Base-by-base conservation (phyloP, 768 basidiomycete species). In the Roridomyces roridus region DNA sequence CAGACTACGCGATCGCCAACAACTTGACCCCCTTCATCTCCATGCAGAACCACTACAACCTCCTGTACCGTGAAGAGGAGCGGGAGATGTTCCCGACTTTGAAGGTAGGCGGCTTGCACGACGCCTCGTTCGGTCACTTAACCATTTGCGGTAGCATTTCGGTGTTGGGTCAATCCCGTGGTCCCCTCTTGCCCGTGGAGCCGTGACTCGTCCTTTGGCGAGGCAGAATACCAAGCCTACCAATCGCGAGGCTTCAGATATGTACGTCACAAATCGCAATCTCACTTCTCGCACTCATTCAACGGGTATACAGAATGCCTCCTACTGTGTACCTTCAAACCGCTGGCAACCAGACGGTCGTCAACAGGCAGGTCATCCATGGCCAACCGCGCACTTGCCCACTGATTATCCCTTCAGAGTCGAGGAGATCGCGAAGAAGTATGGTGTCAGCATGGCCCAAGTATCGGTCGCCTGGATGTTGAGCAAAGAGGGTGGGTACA, bases 11-110 rank as follows among this genome's bases (percentile, higher is more conserved):
- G 0, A 80, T 86, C 51, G 68, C 74, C 36, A 83, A 88, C 67
- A 77, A 79, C 11, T 69, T 84, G 1, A 84, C 82, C 0, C 83
- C 82, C 0, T 87, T 89, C 70, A 84, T 88, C 63, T 83, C 83
- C 2, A 86, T 88, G 86, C 86, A 88, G 68, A 88, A 88, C 64
- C 83, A 84, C 55, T 81, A 89, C 67, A 83, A 71, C 53, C 70
- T 85, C 8, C 62, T 85, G 14, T 88, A 89, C 63, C 74, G 86
- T n/a, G n/a, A n/a, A n/a, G n/a, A n/a, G n/a, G n/a, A n/a, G n/a
- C n/a, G n/a, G n/a, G n/a, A n/a, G n/a, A n/a, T n/a, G n/a, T n/a
- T n/a, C n/a, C n/a, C n/a, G n/a, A n/a, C n/a, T n/a, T n/a, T n/a
- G n/a, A n/a, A n/a, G n/a, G n/a, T n/a, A n/a, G n/a, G n/a, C n/a